Base-by-base conservation (phyloP, 2,329 filamentous ascomycete species). In the Davidsoniella eucalypti region DNA sequence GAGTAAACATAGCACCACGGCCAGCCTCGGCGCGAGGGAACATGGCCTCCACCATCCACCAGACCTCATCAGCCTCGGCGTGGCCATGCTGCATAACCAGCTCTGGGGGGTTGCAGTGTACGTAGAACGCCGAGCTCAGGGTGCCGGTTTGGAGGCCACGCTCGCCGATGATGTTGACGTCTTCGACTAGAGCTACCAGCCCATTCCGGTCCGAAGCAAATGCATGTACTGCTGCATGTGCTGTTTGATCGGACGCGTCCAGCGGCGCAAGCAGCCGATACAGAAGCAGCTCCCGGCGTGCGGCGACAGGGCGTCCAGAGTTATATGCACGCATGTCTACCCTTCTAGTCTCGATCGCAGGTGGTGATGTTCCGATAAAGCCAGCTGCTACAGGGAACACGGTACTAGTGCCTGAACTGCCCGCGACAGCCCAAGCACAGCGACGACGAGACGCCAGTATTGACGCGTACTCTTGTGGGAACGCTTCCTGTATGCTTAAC, bases 141-240 rank as follows among this genome's bases (percentile, higher is more conserved):
- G 64, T 72, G 2, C 69, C 70, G 1, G 65, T 67, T 12, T 63
- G 58, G 2, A 62, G 67, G 3, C 71, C 53, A 10, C 61, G 60
- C 55, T 59, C 61, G 14, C 25, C 17, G 0, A 70, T 71, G 26
- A 71, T 69, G 3, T 68, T 71, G 2, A 71, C 56, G 33, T 74
- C 65, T 54, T 74, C 71, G 3, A 62, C 67, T 5, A 68, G 57
- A 70, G 74, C 73, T 36, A 75, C 61, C 25, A 76, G 58, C 1
- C 72, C 69, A 51, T 76, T 76, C n/a, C 72, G 63, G 53, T 76
- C 73, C 0, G 69, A 68, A 44, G 67, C 69, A 54, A 65, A 76
- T 0, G 72, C 70, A 55, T 76, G 73, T 17, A 65, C 65, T 1
- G 67, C 58, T 6, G 73, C 62, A 55, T 75, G 71, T 7, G 61